Base-by-base conservation (phyloP, 805 yeast species). In the Tetrapisispora namnaoensis region DNA sequence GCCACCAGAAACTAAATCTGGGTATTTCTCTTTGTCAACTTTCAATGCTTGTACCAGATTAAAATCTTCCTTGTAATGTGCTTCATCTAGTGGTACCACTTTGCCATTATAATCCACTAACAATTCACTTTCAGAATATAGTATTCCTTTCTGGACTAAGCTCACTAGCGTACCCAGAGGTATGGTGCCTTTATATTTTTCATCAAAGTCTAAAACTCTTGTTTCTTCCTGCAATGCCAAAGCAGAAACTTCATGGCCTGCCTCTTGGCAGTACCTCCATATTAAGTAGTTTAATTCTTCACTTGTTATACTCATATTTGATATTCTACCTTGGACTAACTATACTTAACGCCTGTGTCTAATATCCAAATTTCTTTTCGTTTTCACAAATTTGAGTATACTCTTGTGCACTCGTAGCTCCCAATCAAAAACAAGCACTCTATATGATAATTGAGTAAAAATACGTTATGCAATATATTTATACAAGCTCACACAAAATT, bases 191-290 rank as follows among this genome's bases (percentile, higher is more conserved):
- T 76, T 70, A 51, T 76, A 73, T 47, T 69, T 67, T 2, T 63
- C 62, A 42, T 80, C 95, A 51, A 77, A 75, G 20, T 73, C 72
- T 52, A 78, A 72, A 11, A 85, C 82, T 20, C 75, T 69, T 0
- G 91, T 71, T 55, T 86, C 90, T 55, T 85, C 83, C 53, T 84
- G 86, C 28, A 93, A 67, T 0, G 96, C 95, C 58, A 76, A 79
- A 0, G 95, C 89, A 1, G 93, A 73, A 20, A 86, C 73, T 46
- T 86, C 90, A 37, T 63, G 72, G 2, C 95, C 95, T 6, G 82
- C 72, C 63, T 93, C 98, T 61, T 88, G 95, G 37, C 89, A 73
- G 61, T 91, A 93, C 52, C 97, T 70, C 96, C 96, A 93, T 47
- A 91, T 78, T 56, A 93, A 75, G 62, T 91, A 91, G 70, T 91